Conservation (phyloP, 2,329 filamentous ascomycete species). For the Botrytis deweyae region DNA sequence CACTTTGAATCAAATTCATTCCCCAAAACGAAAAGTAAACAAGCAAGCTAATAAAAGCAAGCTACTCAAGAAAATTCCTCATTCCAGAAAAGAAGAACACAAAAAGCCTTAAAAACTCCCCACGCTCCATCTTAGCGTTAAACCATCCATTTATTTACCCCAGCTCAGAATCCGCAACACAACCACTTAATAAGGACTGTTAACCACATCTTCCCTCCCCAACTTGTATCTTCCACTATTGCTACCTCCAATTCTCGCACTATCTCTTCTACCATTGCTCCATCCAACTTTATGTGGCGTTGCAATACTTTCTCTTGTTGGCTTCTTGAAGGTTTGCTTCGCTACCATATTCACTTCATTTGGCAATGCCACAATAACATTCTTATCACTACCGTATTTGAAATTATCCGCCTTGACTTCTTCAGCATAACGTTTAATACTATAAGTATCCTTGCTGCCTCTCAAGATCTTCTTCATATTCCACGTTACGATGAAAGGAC, state of each 20-base stretch:
- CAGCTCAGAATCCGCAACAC: not conserved
- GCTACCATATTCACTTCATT: slow-evolving; percentile 99
- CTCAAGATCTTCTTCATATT: slow-evolving; percentile 84
- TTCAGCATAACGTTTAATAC: slow-evolving; percentile 93
- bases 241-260: slow-evolving; percentile 52
- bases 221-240: slow-evolving; percentile 68
- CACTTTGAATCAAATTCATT: not conserved
- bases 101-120: slow-evolving; percentile 1
- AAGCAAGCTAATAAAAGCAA: not conserved
- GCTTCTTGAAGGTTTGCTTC: slow-evolving; percentile 78
- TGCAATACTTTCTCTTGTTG: slow-evolving; percentile 87
- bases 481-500: slow-evolving; percentile 97
- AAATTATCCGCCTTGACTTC: slow-evolving; percentile 98
- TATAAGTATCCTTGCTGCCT: slow-evolving; percentile 83
- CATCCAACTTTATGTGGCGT: slow-evolving; percentile 50
- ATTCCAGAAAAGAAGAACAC: not conserved
- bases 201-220: slow-evolving; percentile 79
- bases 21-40: not conserved
- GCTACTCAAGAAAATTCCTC: not conserved
- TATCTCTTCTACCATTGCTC: slow-evolving; percentile 46
- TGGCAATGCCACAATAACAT: slow-evolving; percentile 92
- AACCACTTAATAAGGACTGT: slow-evolving; percentile 56
- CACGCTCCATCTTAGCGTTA: not conserved
- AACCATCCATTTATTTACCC: not conserved
- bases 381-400: slow-evolving; percentile 95